phyloP scores from a whole-genome alignment of 306 rosid species.

The Glycyrrhiza uralensis region DNA sequence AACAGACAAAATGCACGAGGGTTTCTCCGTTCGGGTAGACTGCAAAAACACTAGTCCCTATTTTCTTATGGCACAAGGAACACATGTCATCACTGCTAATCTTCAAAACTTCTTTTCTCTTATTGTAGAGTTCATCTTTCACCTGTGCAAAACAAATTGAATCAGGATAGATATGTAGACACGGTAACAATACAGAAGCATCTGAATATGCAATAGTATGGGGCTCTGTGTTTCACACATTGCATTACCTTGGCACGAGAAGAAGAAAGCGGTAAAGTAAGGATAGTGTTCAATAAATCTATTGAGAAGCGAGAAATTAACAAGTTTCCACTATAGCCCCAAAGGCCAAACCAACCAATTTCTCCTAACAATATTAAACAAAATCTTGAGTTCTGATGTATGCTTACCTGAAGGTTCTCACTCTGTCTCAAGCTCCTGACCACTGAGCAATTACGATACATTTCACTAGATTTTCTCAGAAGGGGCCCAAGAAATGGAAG shows the following conservation, averaged over 20 bases:
- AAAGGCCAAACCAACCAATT: not conserved
- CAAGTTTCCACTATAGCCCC: not conserved
- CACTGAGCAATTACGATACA: constrained; percentile 75
- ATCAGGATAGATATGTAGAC: constrained; percentile 1
- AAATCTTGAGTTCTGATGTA: not conserved
- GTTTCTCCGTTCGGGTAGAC: constrained; percentile 91
- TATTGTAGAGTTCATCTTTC: constrained; percentile 72
- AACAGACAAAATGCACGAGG: constrained; percentile 92
- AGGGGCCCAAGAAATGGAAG: constrained; percentile 93
- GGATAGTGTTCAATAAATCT: not conserved
- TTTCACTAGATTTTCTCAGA: constrained; percentile 85
- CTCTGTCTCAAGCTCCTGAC: constrained; percentile 89
- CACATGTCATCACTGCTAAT: constrained; percentile 83
- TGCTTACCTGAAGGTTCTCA: constrained; percentile 91
- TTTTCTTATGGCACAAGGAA: constrained; percentile 91
- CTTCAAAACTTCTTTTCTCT: constrained; percentile 74
- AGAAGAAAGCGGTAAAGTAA: not conserved
- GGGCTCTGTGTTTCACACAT: not conserved
- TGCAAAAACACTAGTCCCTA: constrained; percentile 92
- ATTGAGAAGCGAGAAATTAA: not conserved
- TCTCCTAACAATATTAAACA: not conserved
- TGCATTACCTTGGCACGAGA: not conserved
- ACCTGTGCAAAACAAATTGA: constrained; percentile 51
- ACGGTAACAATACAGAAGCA: constrained; percentile 1
- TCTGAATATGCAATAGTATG: not conserved